Evolutionary conservation across 192 early-diverging fungal species (phyloP).

Genomic region (Haplosporangium gracile): DNA sequence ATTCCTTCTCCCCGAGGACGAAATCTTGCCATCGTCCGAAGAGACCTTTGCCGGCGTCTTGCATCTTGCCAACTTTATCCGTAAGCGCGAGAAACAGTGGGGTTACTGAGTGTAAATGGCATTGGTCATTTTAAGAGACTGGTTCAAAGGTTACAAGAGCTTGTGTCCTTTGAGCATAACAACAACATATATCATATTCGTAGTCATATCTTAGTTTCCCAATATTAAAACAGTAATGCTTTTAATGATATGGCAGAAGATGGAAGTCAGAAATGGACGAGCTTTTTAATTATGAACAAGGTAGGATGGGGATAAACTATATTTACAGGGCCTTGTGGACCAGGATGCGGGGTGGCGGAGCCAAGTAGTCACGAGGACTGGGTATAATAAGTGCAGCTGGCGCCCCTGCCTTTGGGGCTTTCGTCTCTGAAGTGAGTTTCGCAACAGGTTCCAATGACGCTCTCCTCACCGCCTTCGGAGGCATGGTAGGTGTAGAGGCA

Average conservation of each 20-base stretch:
- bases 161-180: background rate
- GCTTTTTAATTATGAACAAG: background rate
- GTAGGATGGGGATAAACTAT: background rate
- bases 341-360: conserved; percentile 45
- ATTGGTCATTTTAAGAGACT: background rate
- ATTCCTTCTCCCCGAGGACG: conserved; percentile 67
- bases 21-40: conserved; percentile 66
- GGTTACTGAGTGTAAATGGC: conserved; percentile 16
- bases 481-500: background rate
- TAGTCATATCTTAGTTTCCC: too few species aligned
- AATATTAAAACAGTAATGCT: background rate
- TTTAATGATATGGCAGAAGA: background rate
- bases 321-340: conserved; percentile 44
- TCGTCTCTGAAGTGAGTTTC: background rate
- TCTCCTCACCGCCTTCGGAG: background rate
- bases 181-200: too few species aligned
- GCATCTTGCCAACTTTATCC: conserved; percentile 56
- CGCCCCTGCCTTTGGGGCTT: background rate
- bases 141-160: background rate
- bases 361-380: conserved; percentile 30
- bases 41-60: conserved; percentile 57
- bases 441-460: background rate
- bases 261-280: background rate
- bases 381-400: conserved; percentile 18
- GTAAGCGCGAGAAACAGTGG: conserved; percentile 59